Conservation (phyloP, 495 filamentous ascomycete genomes). For the Parachaetomium inaequale region DNA sequence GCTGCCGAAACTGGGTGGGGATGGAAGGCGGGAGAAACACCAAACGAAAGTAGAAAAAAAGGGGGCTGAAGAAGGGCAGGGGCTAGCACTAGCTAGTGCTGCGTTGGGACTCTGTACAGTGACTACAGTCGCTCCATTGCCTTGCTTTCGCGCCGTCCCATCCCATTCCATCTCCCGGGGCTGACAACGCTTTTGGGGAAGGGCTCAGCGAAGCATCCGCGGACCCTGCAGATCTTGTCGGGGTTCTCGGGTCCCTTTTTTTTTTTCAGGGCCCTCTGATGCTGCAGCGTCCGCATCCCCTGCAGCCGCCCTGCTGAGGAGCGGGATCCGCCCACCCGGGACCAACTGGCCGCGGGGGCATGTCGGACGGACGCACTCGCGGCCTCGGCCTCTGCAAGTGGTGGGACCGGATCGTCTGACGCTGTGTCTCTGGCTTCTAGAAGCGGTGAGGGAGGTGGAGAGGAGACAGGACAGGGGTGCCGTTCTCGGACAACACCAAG, state of each 20-base stretch:
- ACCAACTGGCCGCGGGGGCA: not conserved
- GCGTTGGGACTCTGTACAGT: too few species aligned
- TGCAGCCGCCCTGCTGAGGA: not conserved
- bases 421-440: not conserved
- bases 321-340: not conserved
- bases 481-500: not conserved
- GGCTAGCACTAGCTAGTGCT: too few species aligned
- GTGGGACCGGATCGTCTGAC: not conserved
- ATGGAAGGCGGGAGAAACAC: not conserved
- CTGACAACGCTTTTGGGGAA: not conserved
- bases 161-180: not conserved
- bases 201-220: not conserved
- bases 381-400: not conserved
- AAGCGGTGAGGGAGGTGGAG: conserved; percentile 14
- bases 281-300: not conserved
- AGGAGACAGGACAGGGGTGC: not conserved
- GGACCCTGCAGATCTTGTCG: too few species aligned
- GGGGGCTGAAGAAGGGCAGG: not conserved
- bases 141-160: too few species aligned
- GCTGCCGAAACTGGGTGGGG: not conserved
- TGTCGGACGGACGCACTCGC: not conserved
- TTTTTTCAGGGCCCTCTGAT: not conserved
- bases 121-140: too few species aligned
- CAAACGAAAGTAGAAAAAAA: not conserved
- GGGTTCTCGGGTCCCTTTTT: not conserved